These are phyloP conservation scores for Boeremia exigua DNA, from an alignment of 2,329 filamentous ascomycete genomes.

Conservation along the genomic window DNA sequence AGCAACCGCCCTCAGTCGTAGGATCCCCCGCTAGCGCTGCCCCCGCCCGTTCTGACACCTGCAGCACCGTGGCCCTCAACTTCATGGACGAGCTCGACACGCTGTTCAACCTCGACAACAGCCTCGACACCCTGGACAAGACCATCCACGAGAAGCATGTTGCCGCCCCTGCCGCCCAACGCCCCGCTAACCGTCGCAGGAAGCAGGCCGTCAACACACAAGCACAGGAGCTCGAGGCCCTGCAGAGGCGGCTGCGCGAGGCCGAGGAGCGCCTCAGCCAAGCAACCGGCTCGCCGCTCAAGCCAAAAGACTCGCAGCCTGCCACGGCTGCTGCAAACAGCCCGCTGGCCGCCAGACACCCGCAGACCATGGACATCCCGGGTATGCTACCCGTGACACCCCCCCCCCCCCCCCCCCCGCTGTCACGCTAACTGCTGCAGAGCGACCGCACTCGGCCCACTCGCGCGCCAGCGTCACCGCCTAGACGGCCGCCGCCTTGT, in stretches of 20 bases:
- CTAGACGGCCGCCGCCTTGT: slow-evolving; percentile 1
- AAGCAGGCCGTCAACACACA: slow-evolving; percentile 79
- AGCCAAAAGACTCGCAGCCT: slow-evolving; percentile 37
- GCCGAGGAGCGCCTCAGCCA: slow-evolving; percentile 76
- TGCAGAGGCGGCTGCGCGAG: slow-evolving; percentile 82
- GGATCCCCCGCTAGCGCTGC: slow-evolving; percentile 48
- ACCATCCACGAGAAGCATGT: slow-evolving; percentile 82
- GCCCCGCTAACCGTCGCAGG: slow-evolving; percentile 55
- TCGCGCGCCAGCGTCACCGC: slow-evolving; percentile 20
- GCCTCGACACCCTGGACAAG: slow-evolving; percentile 74
- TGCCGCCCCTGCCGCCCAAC: not conserved
- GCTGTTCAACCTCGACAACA: slow-evolving; percentile 86
- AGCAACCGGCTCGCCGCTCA: slow-evolving; percentile 42
- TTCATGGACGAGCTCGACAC: slow-evolving; percentile 87
- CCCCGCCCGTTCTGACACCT: slow-evolving; percentile 35
- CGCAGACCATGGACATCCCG: slow-evolving; percentile 15
- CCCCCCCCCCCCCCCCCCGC: not conserved
- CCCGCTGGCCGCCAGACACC: slow-evolving; percentile 27
- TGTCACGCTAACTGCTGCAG: slow-evolving; percentile 2
- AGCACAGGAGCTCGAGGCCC: slow-evolving; percentile 79
- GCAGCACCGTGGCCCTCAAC: slow-evolving; percentile 82
- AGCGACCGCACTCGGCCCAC: slow-evolving; percentile 18
- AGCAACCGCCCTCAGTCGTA: slow-evolving; percentile 84
- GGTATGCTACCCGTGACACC: not conserved
- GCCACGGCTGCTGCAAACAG: slow-evolving; percentile 28